These are phyloP conservation scores for Sanguinoderma infundibulare DNA, from an alignment of 1,284 basidiomycete genomes.

Conservation along the genomic window DNA sequence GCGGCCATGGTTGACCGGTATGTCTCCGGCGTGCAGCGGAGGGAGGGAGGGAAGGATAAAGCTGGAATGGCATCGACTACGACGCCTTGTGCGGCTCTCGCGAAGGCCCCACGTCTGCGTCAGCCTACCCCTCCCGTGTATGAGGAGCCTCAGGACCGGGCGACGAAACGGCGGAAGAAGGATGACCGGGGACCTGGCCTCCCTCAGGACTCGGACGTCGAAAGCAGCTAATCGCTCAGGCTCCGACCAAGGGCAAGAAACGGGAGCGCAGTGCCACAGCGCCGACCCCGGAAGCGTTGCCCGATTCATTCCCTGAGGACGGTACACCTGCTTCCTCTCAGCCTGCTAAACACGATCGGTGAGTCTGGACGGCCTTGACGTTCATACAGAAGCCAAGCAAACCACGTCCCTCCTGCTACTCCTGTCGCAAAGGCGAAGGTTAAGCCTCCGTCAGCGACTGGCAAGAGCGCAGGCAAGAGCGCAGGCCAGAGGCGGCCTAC, in stretches of 20 bases:
- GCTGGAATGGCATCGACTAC: background rate
- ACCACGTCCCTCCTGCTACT: too few species aligned
- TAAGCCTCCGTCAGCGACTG: background rate
- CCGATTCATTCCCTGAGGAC: background rate
- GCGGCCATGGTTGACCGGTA: constrained; percentile 22
- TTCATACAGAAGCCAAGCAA: constrained; percentile 22
- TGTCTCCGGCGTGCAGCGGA: constrained; percentile 1
- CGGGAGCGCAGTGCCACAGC: background rate
- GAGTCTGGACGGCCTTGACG: constrained; percentile 22
- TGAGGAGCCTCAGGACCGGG: background rate
- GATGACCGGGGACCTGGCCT: constrained; percentile 9
- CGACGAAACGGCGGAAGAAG: background rate
- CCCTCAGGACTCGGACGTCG: constrained; percentile 14
- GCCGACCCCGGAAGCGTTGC: background rate
- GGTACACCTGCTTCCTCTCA: background rate
- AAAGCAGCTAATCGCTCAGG: background rate
- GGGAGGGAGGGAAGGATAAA: background rate
- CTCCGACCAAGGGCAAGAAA: background rate
- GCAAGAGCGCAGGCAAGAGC: too few species aligned
- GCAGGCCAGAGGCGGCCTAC: constrained; percentile 1
- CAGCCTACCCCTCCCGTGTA: background rate
- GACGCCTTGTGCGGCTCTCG: background rate
- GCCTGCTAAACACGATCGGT: constrained; percentile 18
- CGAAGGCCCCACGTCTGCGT: background rate
- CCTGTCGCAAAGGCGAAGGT: background rate